Evolutionary conservation across 495 filamentous ascomycete species (phyloP), one percentile per base, ranked within the genome.

Genomic region (Annulohypoxylon moriforme): DNA sequence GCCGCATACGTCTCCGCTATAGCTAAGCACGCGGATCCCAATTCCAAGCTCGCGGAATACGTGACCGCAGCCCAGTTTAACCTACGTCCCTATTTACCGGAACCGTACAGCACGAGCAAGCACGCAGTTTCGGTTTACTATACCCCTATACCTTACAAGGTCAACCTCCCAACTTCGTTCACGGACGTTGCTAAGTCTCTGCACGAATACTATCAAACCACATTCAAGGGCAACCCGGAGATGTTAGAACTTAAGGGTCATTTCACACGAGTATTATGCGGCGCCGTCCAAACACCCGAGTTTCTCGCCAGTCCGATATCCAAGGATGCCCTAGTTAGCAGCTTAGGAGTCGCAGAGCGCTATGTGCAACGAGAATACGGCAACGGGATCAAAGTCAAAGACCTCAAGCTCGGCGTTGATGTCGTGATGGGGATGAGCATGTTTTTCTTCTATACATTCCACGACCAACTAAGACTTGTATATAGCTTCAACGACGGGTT

Each of bases 361-460:
- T 64, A 68, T 25, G 10, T 72, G 42, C 40, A 64, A 10, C 64
- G 60, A 4, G 69, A 72, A 29, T 72, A 72, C 46, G 69, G 69
- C 9, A 67, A 44, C 44, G 69, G 63, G 34, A 57, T 72, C 44
- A 64, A 72, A 53, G 69, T 72, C 31, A 46, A 36, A 42, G 69
- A 72, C 36, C 10, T 72, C 24, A 53, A 59, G 33, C 57, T 72
- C 3, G 64, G 69, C 27, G 53, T 72, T 8, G 69, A 72, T 40
- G 64, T 72, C 14, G 64, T 72, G 0, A 52, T 72, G 64, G 69
- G 69, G 33, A 68, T 72, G 64, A 68, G 69, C 53, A 68, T 72
- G 64, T 64, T 68, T 42, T 68, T 72, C 18, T 38, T 60, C 11
- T 72, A 64, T 60, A 72, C 64, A 16, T 72, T 68, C 59, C 58